Conservation (phyloP, 2,329 filamentous ascomycete genomes). For the Pseudogymnoascus pannorum region DNA sequence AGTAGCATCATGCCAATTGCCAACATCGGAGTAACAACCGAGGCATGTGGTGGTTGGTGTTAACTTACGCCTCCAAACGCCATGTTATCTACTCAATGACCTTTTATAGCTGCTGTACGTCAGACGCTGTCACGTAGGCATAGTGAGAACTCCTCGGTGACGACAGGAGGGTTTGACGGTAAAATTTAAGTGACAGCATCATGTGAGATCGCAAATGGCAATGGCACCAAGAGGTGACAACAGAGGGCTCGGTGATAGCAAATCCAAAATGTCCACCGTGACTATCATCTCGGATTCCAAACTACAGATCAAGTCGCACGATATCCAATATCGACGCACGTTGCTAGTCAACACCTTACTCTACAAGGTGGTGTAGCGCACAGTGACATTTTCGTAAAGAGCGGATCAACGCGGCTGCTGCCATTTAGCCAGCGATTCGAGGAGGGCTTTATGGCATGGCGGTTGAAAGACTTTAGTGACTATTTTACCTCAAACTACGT, state of each 20-base stretch:
- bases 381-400: constrained; percentile 49
- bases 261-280: constrained; percentile 38
- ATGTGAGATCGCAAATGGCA: neutral
- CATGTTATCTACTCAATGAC: too few species aligned
- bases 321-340: constrained; percentile 46
- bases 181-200: neutral
- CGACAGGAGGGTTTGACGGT: neutral
- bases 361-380: constrained; percentile 58
- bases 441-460: constrained; percentile 52
- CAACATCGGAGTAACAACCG: neutral
- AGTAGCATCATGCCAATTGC: neutral
- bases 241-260: neutral
- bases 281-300: constrained; percentile 60
- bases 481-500: constrained; percentile 49
- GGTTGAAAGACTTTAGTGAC: constrained; percentile 42
- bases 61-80: neutral
- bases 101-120: neutral
- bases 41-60: neutral
- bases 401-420: constrained; percentile 52
- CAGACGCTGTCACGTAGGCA: neutral
- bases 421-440: constrained; percentile 53
- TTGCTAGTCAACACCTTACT: constrained; percentile 49
- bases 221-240: neutral
- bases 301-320: constrained; percentile 37
- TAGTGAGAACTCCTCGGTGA: neutral